Base-by-base conservation (phyloP, 192 early-diverging fungal genomes). In the Coemansia reversa region DNA sequence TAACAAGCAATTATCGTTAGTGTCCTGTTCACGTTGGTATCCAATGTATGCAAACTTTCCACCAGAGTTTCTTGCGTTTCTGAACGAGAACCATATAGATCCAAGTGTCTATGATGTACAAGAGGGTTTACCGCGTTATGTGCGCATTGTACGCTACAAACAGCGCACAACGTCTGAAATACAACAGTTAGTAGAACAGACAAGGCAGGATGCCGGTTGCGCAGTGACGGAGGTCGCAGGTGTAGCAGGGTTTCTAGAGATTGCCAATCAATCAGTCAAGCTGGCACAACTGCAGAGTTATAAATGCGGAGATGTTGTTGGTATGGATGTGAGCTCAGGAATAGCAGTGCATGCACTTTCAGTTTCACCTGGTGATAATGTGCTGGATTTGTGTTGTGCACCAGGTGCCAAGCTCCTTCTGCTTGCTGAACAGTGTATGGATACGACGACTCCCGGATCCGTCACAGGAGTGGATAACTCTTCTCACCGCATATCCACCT, bases 391-490 rank as follows among this genome's bases (percentile, higher is more conserved):
- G 25, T 97, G 92, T 63, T 93, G 88, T 60, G 92, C 92, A 3
- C 91, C 93, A 53, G 93, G 97, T 0, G 90, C 87, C 23, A 98
- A 98, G 63, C 83, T 98, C 18, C 89, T 92, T 60, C 83, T 91
- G 65, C 77, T 96, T 23, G 79, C 87, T 5, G 91, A 97, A 60
- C 42, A 93, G 12, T 69, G 91, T 20, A 85, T 18, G 86, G 84
- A 8, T 35, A 39, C 30, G 24, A 55, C 7, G 9, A 3, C 5
- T 16, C 28, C 8, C 19, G 97, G 97, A 1, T 91, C 92, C 0
- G 89, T 95, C 4, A 98, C 97, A 0, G 97, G 95, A 2, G 94
- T 98, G 0, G 97, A 98, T 67, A 79, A 97, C 27, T 87, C 87
- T 2, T 23, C 64, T 3, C 84, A 91, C 59, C 83, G 97, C 9